These are phyloP conservation scores for Populus simonii DNA, from an alignment of 345 rosid genomes.

Conservation along the genomic window DNA sequence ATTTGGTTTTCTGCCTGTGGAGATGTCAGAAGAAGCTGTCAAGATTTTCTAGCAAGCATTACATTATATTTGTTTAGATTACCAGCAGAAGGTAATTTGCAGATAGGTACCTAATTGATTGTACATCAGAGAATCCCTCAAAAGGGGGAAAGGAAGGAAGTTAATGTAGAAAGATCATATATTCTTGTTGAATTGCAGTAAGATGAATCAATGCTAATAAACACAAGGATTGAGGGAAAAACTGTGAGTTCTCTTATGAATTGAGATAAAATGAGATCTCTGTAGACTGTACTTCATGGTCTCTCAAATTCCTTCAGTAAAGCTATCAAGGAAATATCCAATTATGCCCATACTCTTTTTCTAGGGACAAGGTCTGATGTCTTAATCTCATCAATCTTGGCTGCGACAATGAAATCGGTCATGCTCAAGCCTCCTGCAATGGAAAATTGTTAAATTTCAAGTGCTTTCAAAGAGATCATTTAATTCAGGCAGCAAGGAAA, in stretches of 20 bases:
- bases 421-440: conserved; percentile 77
- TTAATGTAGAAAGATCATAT: background rate
- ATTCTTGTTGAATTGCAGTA: background rate
- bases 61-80: background rate
- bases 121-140: background rate
- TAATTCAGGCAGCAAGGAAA: background rate
- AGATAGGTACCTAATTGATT: background rate
- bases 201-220: background rate
- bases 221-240: background rate
- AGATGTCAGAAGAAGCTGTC: background rate
- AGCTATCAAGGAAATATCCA: background rate
- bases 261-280: background rate
- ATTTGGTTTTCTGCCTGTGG: background rate
- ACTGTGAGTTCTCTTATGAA: background rate
- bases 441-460: background rate
- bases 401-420: conserved; percentile 88
- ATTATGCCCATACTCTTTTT: conserved; percentile 80
- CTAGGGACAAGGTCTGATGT: conserved; percentile 81
- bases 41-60: background rate
- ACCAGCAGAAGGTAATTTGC: background rate
- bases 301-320: background rate
- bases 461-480: background rate
- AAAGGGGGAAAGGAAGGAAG: background rate
- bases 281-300: background rate
- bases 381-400: conserved; percentile 76